Base-by-base conservation (phyloP, 306 rosid genomes). In the Dalbergia cultrata region DNA sequence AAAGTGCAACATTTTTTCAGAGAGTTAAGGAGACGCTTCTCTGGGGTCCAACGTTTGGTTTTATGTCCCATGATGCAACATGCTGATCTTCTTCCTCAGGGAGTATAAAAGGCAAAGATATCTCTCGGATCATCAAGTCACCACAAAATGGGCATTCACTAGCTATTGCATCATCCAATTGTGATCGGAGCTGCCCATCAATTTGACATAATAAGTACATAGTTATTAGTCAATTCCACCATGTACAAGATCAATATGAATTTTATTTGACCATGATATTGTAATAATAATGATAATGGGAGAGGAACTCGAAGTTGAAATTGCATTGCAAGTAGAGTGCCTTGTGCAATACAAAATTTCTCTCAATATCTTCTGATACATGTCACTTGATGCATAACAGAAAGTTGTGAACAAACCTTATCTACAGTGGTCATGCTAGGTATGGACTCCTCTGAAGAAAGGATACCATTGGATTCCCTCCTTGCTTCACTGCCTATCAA, bases 61-160 rank as follows among this genome's bases (percentile, higher is more conserved):
- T 89, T 62, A 95, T 87, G 75, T 95, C 97, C 99, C 99, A 95
- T 22, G 98, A 93, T 37, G 70, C 49, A 58, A 87, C 92, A 84
- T 90, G 94, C 26, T 80, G 90, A 5, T 91, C 87, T 87, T 91
- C 87, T 87, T 93, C 97, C 64, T 87, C 92, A 0, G 90, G 83
- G 39, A 83, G 85, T 66, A 93, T 86, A 72, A 95, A 95, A 22
- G 97, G 93, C 86, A 84, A 81, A 13, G 98, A 93, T 72, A 93
- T 95, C 90, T 95, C 98, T n/a, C 90, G 84, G 70, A 95, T 91
- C 97, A 93, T 95, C 84, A 95, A 65, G 74, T 90, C 96, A 5
- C 99, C 98, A 60, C 98, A 95, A 86, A 93, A 95, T 31, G 99
- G 98, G 87, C 99, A 95, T 81, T 93, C 98, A 65, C 96, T 89